These are phyloP conservation scores for Neurospora sp. DNA, from an alignment of 2,329 filamentous ascomycete genomes.

Conservation along the genomic window DNA sequence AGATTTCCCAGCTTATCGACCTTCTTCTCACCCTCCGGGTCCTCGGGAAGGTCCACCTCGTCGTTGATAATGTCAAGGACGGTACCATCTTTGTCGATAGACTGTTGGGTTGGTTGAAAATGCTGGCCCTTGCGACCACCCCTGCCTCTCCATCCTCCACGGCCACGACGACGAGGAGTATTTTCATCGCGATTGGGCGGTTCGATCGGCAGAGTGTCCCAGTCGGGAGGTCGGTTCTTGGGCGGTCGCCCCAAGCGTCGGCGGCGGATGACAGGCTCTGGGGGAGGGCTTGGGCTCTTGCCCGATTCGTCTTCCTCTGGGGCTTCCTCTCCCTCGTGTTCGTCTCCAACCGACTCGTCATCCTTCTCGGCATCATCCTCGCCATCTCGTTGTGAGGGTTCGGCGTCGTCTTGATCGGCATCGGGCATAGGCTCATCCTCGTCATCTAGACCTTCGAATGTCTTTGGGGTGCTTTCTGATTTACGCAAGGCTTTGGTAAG, in stretches of 20 bases:
- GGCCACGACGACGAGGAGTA: constrained; percentile 53
- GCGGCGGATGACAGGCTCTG: constrained; percentile 56
- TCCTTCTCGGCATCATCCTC: constrained; percentile 34
- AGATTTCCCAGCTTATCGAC: constrained; percentile 84
- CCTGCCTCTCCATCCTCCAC: constrained; percentile 60
- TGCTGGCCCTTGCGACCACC: constrained; percentile 59
- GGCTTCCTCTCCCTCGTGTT: constrained; percentile 26
- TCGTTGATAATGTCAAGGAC: constrained; percentile 85
- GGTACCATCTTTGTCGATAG: constrained; percentile 89
- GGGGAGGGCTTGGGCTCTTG: constrained; percentile 45
- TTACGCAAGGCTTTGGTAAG: constrained; percentile 1
- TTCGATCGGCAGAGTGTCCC: constrained; percentile 51
- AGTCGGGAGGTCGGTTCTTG: constrained; percentile 74
- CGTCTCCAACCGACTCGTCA: constrained; percentile 25
- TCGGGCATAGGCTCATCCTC: constrained; percentile 37
- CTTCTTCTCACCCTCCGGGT: constrained; percentile 82
- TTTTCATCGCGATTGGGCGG: constrained; percentile 43
- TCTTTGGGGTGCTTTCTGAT: constrained; percentile 38
- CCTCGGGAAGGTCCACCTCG: constrained; percentile 80
- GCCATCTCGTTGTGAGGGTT: constrained; percentile 30
- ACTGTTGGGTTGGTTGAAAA: constrained; percentile 69
- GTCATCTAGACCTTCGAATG: constrained; percentile 31
- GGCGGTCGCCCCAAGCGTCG: constrained; percentile 78
- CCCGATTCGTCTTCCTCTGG: constrained; percentile 32
- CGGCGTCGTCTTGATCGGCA: constrained; percentile 26